Base-by-base conservation (phyloP, 441 rosid species). In the Mallotus repandus region DNA sequence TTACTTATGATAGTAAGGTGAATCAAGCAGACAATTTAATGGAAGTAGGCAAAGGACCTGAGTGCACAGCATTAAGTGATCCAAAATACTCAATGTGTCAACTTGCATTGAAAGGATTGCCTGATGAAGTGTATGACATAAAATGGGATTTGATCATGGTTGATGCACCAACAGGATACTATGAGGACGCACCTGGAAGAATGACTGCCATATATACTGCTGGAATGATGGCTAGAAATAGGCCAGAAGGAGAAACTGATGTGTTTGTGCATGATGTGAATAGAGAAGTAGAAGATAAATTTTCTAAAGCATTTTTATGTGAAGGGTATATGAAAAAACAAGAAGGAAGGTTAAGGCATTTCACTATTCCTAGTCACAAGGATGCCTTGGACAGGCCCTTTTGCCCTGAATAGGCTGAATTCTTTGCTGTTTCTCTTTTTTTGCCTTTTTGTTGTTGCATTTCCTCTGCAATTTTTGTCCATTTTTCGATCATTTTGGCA, bases 221-320 rank as follows among this genome's bases (percentile, higher is more conserved):
- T 0, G 98, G 97, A 22, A 89, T 89, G 94, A 90, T 89, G 92
- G 96, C 93, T 0, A 86, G 97, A 80, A 90, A 89, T 75, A 74
- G 75, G 70, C 66, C 76, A 8, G 87, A 70, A 0, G 91, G 93
- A 53, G 89, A 89, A 74, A 93, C 94, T 0, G 85, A 93, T 52
- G 89, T 90, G 72, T 89, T 91, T 58, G 98, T 93, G 63, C 97
- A 93, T 73, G 97, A 91, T 77, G 92, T 89, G 69, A 91, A 93
- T 54, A 84, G 97, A 59, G 87, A 78, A n/a, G 88, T 90, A 11
- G 94, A 93, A 79, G 88, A 91, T 56, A 86, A 80, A 65, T 91
- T 91, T 82, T 89, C 94, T n/a, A 87, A 48, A 76, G 88, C 83
- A n/a, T 90, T 91, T 81, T 77, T 91, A 62, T 93, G 94, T 74